Percentiles rank a stretch among this genome's conserved stretches.
Conservation (phyloP, 176 grass and related monocot genomes). For the Carex kokanica region DNA sequence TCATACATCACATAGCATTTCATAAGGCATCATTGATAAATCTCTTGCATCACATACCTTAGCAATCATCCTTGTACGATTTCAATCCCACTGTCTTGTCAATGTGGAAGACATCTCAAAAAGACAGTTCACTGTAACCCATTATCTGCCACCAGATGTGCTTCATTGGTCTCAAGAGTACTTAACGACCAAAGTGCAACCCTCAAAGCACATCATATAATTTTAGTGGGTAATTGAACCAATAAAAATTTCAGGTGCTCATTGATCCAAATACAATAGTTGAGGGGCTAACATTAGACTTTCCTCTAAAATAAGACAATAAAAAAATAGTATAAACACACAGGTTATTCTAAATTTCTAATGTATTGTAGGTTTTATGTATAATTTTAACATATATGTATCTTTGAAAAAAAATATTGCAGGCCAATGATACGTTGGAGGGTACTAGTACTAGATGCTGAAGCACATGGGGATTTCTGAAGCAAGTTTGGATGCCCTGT, state of each 20-base stretch:
- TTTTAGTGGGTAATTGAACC: not conserved
- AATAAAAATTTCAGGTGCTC: not conserved
- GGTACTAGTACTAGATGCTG: not conserved
- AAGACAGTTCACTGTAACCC: not conserved
- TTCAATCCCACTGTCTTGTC: not conserved
- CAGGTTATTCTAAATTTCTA: not conserved
- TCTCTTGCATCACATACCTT: not conserved
- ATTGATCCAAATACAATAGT: not conserved
- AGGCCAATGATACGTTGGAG: not conserved
- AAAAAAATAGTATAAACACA: not conserved
- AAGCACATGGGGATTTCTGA: not conserved
- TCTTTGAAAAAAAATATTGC: not conserved
- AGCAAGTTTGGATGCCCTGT: conserved; percentile 1
- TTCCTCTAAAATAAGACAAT: not conserved
- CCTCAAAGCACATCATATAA: not conserved
- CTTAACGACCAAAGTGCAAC: not conserved
- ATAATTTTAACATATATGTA: not conserved
- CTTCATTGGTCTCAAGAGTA: not conserved
- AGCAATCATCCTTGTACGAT: not conserved
- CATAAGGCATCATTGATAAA: not conserved
- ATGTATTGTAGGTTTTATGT: not conserved
- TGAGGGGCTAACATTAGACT: not conserved
- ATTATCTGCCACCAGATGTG: not conserved
- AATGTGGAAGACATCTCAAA: not conserved
- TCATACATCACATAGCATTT: not conserved